Conservation (phyloP, 2,329 filamentous ascomycete species). For the Colletotrichum siamense region DNA sequence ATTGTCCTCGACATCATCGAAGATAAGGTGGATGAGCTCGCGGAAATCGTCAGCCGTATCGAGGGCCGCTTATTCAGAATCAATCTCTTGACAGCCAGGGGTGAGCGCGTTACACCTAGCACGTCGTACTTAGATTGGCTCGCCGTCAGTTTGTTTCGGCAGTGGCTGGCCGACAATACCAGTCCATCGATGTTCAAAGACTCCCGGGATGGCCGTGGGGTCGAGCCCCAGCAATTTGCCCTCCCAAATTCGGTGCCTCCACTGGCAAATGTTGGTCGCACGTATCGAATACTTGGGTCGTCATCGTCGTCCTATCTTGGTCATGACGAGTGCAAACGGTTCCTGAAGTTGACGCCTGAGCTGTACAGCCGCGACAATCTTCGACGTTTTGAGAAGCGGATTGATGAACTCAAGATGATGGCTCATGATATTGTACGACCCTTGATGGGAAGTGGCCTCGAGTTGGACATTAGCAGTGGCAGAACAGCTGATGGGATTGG, state of each 20-base stretch:
- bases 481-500: conserved; percentile 47
- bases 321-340: conserved; percentile 89
- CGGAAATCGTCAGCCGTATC: conserved; percentile 79
- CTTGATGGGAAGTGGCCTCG: conserved; percentile 83
- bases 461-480: conserved; percentile 71
- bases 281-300: conserved; percentile 79
- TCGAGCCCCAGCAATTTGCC: conserved; percentile 35
- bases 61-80: conserved; percentile 85
- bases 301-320: conserved; percentile 70
- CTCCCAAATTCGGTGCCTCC: conserved; percentile 46
- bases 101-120: conserved; percentile 80
- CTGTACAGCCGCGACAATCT: conserved; percentile 88
- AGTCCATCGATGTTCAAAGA: conserved; percentile 63
- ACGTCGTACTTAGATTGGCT: conserved; percentile 91
- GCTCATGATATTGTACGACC: conserved; percentile 84
- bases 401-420: conserved; percentile 87
- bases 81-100: conserved; percentile 76
- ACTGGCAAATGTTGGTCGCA: conserved; percentile 68
- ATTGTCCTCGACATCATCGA: conserved; percentile 87
- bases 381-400: conserved; percentile 80
- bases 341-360: conserved; percentile 83
- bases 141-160: conserved; percentile 83
- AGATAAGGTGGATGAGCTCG: conserved; percentile 92
- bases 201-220: conserved; percentile 32
- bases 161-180: conserved; percentile 93